A percentile compares a stretch with the other conserved stretches of the same genome.
phyloP scores from a whole-genome alignment of 805 yeast species.

The Candida sakaeoensis region DNA sequence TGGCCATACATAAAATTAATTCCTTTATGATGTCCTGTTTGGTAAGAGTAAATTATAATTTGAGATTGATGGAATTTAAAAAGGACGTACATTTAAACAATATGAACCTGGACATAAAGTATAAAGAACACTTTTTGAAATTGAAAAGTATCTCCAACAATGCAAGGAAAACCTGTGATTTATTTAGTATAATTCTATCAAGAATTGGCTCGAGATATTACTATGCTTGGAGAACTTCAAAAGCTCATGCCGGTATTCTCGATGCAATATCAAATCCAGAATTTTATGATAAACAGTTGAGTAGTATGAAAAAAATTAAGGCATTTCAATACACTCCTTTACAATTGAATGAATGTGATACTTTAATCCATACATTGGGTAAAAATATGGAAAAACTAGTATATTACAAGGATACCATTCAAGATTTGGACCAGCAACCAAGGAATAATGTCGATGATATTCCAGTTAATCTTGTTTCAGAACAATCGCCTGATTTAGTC shows the following conservation, averaged over 20 bases:
- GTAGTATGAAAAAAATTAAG: slow-evolving; percentile 7
- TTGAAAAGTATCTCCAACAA: slow-evolving; percentile 9
- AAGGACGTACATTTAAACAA: slow-evolving; percentile 10
- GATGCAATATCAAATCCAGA: slow-evolving; percentile 11
- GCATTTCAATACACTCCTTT: slow-evolving; percentile 16
- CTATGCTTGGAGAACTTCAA: slow-evolving; percentile 62
- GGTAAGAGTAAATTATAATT: slow-evolving; percentile 13
- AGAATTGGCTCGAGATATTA: slow-evolving; percentile 53
- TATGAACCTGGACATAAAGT: slow-evolving; percentile 11
- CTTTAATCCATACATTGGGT: slow-evolving; percentile 4
- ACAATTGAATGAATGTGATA: slow-evolving; percentile 11
- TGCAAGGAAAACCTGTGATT: slow-evolving; percentile 12
- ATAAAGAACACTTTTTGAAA: slow-evolving; percentile 7
- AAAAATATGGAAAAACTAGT: slow-evolving; percentile 5
- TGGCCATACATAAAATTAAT: slow-evolving; percentile 35
- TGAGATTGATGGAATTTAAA: slow-evolving; percentile 12
- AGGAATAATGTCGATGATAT: neutral
- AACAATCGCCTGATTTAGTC: neutral
- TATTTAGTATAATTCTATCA: slow-evolving; percentile 18
- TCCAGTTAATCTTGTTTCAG: neutral
- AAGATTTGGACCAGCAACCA: neutral
- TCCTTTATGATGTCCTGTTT: slow-evolving; percentile 22
- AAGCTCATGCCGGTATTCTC: slow-evolving; percentile 45
- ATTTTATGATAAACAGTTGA: slow-evolving; percentile 6
- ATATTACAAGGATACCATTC: slow-evolving; percentile 9